Percentiles rank a stretch among this genome's conserved stretches.
Evolutionary conservation across 2,329 filamentous ascomycete genomes (phyloP).

Genomic region (Neonectria punicea): DNA sequence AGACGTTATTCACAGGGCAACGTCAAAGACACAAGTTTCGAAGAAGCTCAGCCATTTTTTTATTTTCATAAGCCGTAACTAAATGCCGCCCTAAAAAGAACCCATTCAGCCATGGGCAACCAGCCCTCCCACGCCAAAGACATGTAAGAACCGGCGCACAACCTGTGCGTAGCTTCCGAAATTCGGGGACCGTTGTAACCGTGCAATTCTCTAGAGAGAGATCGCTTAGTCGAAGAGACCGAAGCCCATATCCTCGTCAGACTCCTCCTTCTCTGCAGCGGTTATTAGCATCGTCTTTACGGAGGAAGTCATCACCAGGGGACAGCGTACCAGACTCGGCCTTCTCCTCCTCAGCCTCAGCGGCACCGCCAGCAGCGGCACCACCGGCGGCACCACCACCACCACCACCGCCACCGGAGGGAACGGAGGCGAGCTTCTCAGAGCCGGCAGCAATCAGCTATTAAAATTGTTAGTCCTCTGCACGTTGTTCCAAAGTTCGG

Average conservation of each 20-base stretch:
- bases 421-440: conserved; percentile 96
- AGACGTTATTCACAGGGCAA: background rate
- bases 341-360: conserved; percentile 86
- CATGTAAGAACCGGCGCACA: conserved; percentile 47
- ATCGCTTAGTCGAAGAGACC: conserved; percentile 78
- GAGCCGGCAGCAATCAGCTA: conserved; percentile 93
- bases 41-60: conserved; percentile 45
- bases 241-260: conserved; percentile 81
- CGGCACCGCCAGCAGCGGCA: conserved; percentile 74
- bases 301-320: background rate
- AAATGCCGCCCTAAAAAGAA: conserved; percentile 43
- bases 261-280: conserved; percentile 57
- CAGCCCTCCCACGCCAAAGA: conserved; percentile 46
- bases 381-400: conserved; percentile 75
- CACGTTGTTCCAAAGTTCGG: background rate
- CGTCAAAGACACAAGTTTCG: conserved; percentile 4
- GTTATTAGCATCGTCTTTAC: conserved; percentile 11
- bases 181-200: conserved; percentile 48
- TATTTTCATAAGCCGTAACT: conserved; percentile 46
- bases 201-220: conserved; percentile 40
- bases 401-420: conserved; percentile 86
- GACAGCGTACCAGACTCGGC: conserved; percentile 64
- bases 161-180: conserved; percentile 47
- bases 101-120: conserved; percentile 45
- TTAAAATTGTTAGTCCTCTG: conserved; percentile 33